phyloP scores from a whole-genome alignment of 2,329 filamentous ascomycete species.

The Cordyceps tenuipes region DNA sequence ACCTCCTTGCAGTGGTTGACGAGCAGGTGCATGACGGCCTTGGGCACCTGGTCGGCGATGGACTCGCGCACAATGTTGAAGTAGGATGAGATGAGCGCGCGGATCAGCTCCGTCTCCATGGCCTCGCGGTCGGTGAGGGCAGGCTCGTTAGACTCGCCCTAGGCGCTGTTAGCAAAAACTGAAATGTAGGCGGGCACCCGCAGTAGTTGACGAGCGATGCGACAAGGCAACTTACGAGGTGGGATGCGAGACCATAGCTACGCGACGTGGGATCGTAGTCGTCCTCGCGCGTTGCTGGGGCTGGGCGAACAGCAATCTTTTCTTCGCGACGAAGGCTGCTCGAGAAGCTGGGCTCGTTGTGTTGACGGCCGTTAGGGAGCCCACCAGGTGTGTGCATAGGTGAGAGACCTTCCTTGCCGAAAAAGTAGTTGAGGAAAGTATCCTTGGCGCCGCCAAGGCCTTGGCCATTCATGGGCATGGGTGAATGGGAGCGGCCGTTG shows the following conservation, averaged over 20 bases:
- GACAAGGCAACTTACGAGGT: slow-evolving; percentile 45
- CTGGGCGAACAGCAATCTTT: slow-evolving; percentile 43
- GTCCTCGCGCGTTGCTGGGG: slow-evolving; percentile 31
- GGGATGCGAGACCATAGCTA: slow-evolving; percentile 37
- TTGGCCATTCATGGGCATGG: slow-evolving; percentile 54
- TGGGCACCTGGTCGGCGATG: slow-evolving; percentile 97
- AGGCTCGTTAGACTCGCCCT: slow-evolving; percentile 62
- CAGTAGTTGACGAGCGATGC: slow-evolving; percentile 1
- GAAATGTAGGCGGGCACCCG: background rate
- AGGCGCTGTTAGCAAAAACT: slow-evolving; percentile 17
- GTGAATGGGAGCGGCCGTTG: slow-evolving; percentile 59
- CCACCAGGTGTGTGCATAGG: slow-evolving; percentile 28
- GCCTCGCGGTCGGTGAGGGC: slow-evolving; percentile 91
- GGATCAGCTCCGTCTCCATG: slow-evolving; percentile 95
- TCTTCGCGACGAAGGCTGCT: slow-evolving; percentile 74
- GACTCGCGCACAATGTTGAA: slow-evolving; percentile 98
- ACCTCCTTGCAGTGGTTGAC: slow-evolving; percentile 98
- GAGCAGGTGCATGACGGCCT: slow-evolving; percentile 96
- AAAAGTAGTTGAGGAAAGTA: slow-evolving; percentile 97
- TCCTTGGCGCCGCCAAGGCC: slow-evolving; percentile 61
- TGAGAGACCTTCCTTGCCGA: slow-evolving; percentile 76
- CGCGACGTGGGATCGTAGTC: slow-evolving; percentile 35
- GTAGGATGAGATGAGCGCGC: slow-evolving; percentile 92
- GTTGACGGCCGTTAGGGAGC: slow-evolving; percentile 46
- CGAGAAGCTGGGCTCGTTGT: slow-evolving; percentile 71